phyloP scores from a whole-genome alignment of 2,329 filamentous ascomycete species.

The Catunica adiposa region DNA sequence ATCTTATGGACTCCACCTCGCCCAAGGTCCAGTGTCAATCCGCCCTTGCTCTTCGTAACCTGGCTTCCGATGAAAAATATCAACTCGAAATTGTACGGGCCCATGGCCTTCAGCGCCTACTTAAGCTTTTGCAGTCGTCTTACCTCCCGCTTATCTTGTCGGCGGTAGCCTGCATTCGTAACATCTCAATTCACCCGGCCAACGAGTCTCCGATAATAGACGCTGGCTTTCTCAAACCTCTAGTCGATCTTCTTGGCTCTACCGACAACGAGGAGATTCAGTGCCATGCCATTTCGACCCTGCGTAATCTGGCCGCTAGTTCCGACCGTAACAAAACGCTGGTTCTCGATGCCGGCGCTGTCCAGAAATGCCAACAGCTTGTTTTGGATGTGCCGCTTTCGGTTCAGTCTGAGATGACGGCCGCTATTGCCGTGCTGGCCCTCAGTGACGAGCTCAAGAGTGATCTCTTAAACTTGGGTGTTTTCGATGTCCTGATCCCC shows the following conservation, averaged over 20 bases:
- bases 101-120: constrained; percentile 66
- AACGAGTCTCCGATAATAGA: constrained; percentile 99
- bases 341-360: constrained; percentile 89
- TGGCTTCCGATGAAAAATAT: constrained; percentile 96
- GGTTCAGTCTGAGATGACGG: constrained; percentile 98
- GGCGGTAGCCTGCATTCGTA: constrained; percentile 92
- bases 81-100: constrained; percentile 93
- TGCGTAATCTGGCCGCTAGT: constrained; percentile 88
- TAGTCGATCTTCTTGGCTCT: constrained; percentile 84
- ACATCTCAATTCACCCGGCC: constrained; percentile 93
- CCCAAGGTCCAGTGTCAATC: constrained; percentile 98
- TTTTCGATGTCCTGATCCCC: constrained; percentile 92
- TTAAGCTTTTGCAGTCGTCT: constrained; percentile 82
- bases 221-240: constrained; percentile 80
- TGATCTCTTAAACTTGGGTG: constrained; percentile 74
- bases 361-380: constrained; percentile 96
- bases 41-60: constrained; percentile 78
- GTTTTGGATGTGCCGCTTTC: constrained; percentile 84
- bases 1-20: constrained; percentile 92
- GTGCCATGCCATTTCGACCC: constrained; percentile 92
- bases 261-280: constrained; percentile 98
- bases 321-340: constrained; percentile 96
- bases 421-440: constrained; percentile 91
- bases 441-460: constrained; percentile 91
- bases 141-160: constrained; percentile 93